phyloP scores from a whole-genome alignment of 768 basidiomycete genomes.

The Auricularia heimuer region DNA sequence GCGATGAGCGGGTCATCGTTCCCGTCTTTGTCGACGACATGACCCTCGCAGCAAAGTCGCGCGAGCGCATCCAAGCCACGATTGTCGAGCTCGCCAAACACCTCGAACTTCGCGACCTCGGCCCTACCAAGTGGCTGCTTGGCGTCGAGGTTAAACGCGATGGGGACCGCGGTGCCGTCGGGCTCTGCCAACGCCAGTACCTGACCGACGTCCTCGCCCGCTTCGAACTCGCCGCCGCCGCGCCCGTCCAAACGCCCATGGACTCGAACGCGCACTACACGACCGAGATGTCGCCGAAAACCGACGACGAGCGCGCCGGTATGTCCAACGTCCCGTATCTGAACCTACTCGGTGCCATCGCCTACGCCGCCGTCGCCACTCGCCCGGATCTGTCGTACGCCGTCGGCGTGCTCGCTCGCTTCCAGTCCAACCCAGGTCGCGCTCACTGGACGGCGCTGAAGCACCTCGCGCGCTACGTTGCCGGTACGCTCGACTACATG shows the following conservation, averaged over 20 bases:
- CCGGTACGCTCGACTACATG: neutral
- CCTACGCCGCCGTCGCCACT: conserved; percentile 6
- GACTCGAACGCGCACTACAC: neutral
- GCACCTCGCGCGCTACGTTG: conserved; percentile 7
- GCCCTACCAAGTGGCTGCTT: conserved; percentile 16
- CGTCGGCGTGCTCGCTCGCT: conserved; percentile 1
- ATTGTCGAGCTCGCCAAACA: neutral
- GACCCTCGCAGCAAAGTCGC: conserved; percentile 11
- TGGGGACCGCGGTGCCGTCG: conserved; percentile 4
- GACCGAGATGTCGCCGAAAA: neutral
- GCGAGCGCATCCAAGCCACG: neutral
- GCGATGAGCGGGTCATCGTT: conserved; percentile 10
- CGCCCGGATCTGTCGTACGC: conserved; percentile 4
- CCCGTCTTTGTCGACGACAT: conserved; percentile 25
- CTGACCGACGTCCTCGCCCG: neutral
- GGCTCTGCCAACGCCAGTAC: conserved; percentile 16
- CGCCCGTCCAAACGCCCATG: neutral
- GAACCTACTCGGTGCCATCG: conserved; percentile 1
- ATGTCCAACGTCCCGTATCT: neutral
- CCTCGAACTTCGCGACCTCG: conserved; percentile 4
- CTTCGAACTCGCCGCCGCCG: neutral
- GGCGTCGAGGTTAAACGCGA: conserved; percentile 23
- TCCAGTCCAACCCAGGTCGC: neutral
- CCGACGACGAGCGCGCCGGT: neutral
- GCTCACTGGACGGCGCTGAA: conserved; percentile 6